Conservation (phyloP, 306 rosid genomes). For the Pterocarpus santalinus region DNA sequence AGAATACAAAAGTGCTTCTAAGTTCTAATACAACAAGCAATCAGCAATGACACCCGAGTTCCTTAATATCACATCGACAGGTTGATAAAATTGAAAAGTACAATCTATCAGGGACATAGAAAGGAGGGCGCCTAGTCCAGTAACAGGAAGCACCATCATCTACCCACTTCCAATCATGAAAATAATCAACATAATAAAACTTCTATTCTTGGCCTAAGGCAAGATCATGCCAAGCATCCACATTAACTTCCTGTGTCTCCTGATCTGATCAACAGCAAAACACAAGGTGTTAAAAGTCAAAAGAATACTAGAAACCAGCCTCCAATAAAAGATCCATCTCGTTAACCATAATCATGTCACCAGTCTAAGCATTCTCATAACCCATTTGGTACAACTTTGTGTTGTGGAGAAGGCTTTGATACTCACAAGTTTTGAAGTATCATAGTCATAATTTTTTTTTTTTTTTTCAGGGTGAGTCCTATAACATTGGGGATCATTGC, state of each 20-base stretch:
- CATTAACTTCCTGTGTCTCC: constrained; percentile 55
- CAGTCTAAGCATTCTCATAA: neutral
- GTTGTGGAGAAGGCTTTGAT: neutral
- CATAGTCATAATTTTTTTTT: too few relatives aligned
- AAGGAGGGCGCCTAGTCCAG: neutral
- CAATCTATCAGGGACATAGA: neutral
- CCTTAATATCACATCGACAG: constrained; percentile 7
- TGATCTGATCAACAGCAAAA: constrained; percentile 53
- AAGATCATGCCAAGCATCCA: constrained; percentile 64
- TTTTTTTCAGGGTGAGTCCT: too few relatives aligned
- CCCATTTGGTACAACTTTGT: constrained; percentile 9
- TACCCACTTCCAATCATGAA: constrained; percentile 26
- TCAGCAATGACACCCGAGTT: constrained; percentile 15
- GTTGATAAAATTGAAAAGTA: constrained; percentile 12
- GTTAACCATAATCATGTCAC: constrained; percentile 5
- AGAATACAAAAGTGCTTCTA: neutral
- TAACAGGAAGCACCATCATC: constrained; percentile 32
- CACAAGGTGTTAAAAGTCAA: constrained; percentile 18
- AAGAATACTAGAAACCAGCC: constrained; percentile 22
- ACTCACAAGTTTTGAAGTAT: too few relatives aligned
- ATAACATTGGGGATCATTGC: too few relatives aligned
- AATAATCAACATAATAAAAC: constrained; percentile 2
- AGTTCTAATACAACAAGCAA: neutral
- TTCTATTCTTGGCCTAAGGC: constrained; percentile 57
- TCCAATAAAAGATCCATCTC: constrained; percentile 19